Conservation (phyloP, 768 basidiomycete species). For the Grammothele lineata region DNA sequence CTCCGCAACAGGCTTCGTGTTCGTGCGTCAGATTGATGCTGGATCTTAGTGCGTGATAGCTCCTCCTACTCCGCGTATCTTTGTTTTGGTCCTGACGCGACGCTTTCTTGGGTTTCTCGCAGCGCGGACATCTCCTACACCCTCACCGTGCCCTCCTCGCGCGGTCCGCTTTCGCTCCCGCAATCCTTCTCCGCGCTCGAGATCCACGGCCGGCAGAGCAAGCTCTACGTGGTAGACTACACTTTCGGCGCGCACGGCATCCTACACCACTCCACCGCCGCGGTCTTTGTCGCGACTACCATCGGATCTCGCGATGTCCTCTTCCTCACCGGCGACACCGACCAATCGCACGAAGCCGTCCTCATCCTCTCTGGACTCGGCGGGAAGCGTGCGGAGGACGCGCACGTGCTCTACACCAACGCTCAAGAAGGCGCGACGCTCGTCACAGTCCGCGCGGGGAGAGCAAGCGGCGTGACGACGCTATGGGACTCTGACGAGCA, state of each 20-base stretch:
- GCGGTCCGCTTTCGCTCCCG: constrained; percentile 53
- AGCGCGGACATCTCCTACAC: constrained; percentile 53
- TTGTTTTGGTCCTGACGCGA: not conserved
- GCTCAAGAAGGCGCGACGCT: constrained; percentile 33
- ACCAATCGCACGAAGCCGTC: constrained; percentile 31
- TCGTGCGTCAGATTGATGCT: constrained; percentile 63
- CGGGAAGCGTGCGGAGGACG: constrained; percentile 9
- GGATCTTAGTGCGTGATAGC: constrained; percentile 51
- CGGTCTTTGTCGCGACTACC: constrained; percentile 60
- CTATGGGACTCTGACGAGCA: constrained; percentile 65
- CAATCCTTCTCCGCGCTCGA: constrained; percentile 47
- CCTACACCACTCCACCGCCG: constrained; percentile 67
- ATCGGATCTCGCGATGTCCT: constrained; percentile 38
- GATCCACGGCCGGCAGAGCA: constrained; percentile 68
- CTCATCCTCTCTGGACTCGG: constrained; percentile 20
- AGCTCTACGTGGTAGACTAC: constrained; percentile 74
- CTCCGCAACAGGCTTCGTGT: constrained; percentile 59
- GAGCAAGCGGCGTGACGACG: constrained; percentile 51
- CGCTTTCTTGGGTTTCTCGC: not conserved
- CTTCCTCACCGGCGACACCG: constrained; percentile 34
- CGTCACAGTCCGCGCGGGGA: constrained; percentile 53
- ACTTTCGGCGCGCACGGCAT: constrained; percentile 53
- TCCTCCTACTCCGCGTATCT: constrained; percentile 60
- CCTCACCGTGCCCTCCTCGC: constrained; percentile 51
- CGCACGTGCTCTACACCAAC: constrained; percentile 25